Percentiles rank a stretch among this genome's conserved stretches.
Evolutionary conservation across 352 stramenopile genomes (phyloP).

Genomic region (Chrysophaeum taylorii): DNA sequence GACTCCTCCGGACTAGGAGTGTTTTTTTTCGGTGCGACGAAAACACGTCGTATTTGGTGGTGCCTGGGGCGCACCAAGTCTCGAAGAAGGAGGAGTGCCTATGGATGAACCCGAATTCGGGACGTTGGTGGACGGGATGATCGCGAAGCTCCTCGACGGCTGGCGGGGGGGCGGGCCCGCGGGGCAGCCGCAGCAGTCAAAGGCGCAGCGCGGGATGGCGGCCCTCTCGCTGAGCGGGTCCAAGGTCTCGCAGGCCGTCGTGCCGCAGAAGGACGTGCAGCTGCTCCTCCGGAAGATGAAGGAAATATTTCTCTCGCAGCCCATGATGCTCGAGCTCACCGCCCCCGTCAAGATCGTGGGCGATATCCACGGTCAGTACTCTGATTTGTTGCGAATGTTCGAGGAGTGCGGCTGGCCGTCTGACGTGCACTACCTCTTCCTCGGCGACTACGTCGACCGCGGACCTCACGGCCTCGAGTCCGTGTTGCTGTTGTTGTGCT

Average conservation of each 20-base stretch:
- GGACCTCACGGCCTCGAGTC: conserved; percentile 87
- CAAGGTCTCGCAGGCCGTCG: not conserved
- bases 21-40: no score
- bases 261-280: conserved; percentile 6
- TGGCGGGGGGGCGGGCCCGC: not conserved
- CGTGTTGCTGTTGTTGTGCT: conserved; percentile 90
- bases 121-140: conserved; percentile 4
- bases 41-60: no score
- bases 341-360: conserved; percentile 90
- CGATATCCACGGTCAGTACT: conserved; percentile 79
- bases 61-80: no score
- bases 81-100: no score
- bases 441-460: conserved; percentile 78
- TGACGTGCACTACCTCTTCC: conserved; percentile 50
- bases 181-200: not conserved
- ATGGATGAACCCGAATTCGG: conserved; percentile 6
- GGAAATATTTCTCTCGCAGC: conserved; percentile 70
- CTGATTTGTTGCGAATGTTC: conserved; percentile 71
- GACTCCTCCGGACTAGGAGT: no score
- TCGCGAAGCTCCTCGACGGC: conserved; percentile 4
- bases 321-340: conserved; percentile 81
- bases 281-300: conserved; percentile 1
- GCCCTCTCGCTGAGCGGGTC: not conserved
- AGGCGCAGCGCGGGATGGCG: not conserved
- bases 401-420: conserved; percentile 57